Evolutionary conservation across 2,329 filamentous ascomycete genomes (phyloP).

Genomic region (Cordyceps tenuipes): DNA sequence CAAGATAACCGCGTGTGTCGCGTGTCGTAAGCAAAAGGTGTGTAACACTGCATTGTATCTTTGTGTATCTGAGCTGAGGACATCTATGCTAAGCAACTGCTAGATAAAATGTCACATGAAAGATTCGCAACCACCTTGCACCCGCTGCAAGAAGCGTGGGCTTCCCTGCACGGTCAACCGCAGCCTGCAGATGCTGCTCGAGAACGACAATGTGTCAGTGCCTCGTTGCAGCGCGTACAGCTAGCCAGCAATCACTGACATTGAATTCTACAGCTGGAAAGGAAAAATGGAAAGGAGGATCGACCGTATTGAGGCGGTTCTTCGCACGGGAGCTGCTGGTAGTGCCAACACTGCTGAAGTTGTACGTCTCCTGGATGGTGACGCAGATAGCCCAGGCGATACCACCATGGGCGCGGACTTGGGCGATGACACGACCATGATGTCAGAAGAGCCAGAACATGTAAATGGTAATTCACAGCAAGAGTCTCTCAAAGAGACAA

Average conservation of each 20-base stretch:
- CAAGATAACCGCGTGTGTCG: slow-evolving; percentile 29
- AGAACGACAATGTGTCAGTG: slow-evolving; percentile 27
- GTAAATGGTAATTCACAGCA: background rate
- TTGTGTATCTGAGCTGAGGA: background rate
- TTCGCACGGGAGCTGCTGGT: slow-evolving; percentile 20
- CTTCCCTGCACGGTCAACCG: slow-evolving; percentile 32
- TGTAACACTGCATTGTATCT: background rate
- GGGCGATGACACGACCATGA: slow-evolving; percentile 1
- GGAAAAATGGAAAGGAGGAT: slow-evolving; percentile 28
- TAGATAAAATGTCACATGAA: slow-evolving; percentile 34
- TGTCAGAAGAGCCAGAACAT: background rate
- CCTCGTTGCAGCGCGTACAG: background rate
- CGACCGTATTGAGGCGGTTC: slow-evolving; percentile 25
- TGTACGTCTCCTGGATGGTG: slow-evolving; percentile 1
- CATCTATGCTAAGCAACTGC: background rate
- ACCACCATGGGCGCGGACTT: background rate
- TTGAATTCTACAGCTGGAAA: slow-evolving; percentile 27
- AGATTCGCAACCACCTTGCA: slow-evolving; percentile 28
- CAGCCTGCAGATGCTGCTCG: slow-evolving; percentile 32
- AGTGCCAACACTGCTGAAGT: background rate
- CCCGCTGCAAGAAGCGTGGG: slow-evolving; percentile 30
- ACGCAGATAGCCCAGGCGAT: slow-evolving; percentile 2
- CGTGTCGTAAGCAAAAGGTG: slow-evolving; percentile 30
- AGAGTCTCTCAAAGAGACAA: background rate
- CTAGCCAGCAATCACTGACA: background rate